A percentile compares a stretch with the other conserved stretches of the same genome.
Evolutionary conservation across 2,329 filamentous ascomycete genomes (phyloP).

Genomic region (Cercospora canescens): DNA sequence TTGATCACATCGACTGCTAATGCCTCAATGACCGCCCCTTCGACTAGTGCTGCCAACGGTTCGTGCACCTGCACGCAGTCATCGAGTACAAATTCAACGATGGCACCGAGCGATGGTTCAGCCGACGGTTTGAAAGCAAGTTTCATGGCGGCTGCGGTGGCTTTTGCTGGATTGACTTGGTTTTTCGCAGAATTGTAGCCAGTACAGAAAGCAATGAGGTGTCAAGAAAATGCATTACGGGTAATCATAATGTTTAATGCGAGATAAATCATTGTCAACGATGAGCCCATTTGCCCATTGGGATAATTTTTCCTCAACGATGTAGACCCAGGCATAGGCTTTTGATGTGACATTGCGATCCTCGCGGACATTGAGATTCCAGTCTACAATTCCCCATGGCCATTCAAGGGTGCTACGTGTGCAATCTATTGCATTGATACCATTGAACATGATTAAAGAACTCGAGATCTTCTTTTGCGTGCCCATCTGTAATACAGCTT

Average conservation of each 20-base stretch:
- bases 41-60: neutral
- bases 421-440: neutral
- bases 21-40: neutral
- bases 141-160: slow-evolving; percentile 17
- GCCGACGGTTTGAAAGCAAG: slow-evolving; percentile 10
- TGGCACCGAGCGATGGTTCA: slow-evolving; percentile 6
- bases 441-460: neutral
- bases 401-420: no score
- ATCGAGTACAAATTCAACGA: neutral
- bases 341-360: no score
- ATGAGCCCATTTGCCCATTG: no score
- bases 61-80: neutral
- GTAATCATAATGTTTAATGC: slow-evolving; percentile 8
- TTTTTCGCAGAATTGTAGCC: slow-evolving; percentile 22
- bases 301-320: no score
- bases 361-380: no score
- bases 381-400: no score
- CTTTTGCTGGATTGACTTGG: slow-evolving; percentile 23
- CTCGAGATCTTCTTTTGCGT: neutral
- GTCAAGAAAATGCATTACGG: neutral
- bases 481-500: neutral
- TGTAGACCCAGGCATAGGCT: no score
- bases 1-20: neutral
- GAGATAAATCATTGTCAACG: no score
- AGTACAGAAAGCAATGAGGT: neutral